These are phyloP conservation scores for Lactifluus rugatus DNA, from an alignment of 768 basidiomycete genomes.

Conservation along the genomic window DNA sequence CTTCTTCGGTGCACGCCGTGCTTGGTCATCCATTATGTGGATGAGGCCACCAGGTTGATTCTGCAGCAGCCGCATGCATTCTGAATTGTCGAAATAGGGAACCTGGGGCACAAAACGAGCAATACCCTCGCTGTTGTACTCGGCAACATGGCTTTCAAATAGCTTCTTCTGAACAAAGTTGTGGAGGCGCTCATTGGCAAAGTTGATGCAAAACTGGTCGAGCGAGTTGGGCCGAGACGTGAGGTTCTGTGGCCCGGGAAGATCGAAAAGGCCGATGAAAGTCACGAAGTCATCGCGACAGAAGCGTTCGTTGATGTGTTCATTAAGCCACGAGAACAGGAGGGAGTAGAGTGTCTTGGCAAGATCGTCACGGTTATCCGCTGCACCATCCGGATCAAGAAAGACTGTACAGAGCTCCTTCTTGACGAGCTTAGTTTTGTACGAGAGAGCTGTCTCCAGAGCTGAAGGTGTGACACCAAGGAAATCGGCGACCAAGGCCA, in stretches of 20 bases:
- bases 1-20: conserved; percentile 77
- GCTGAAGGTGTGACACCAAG: conserved; percentile 67
- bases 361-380: conserved; percentile 88
- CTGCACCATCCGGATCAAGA: conserved; percentile 88
- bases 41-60: conserved; percentile 84
- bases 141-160: conserved; percentile 72
- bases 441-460: conserved; percentile 75
- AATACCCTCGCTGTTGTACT: conserved; percentile 80
- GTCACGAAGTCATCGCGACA: conserved; percentile 89
- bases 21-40: conserved; percentile 97
- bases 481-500: conserved; percentile 84
- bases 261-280: conserved; percentile 89
- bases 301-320: conserved; percentile 90
- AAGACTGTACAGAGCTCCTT: conserved; percentile 98
- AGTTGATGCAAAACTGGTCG: conserved; percentile 95
- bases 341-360: conserved; percentile 90
- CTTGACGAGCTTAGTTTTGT: conserved; percentile 86
- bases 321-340: conserved; percentile 93
- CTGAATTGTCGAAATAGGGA: conserved; percentile 83
- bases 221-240: conserved; percentile 83
- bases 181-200: conserved; percentile 87
- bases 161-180: conserved; percentile 69
- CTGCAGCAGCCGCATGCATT: conserved; percentile 79
- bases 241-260: conserved; percentile 89
- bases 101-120: conserved; percentile 55